Conservation (phyloP, 768 basidiomycete species). For the Daedalea quercina region DNA sequence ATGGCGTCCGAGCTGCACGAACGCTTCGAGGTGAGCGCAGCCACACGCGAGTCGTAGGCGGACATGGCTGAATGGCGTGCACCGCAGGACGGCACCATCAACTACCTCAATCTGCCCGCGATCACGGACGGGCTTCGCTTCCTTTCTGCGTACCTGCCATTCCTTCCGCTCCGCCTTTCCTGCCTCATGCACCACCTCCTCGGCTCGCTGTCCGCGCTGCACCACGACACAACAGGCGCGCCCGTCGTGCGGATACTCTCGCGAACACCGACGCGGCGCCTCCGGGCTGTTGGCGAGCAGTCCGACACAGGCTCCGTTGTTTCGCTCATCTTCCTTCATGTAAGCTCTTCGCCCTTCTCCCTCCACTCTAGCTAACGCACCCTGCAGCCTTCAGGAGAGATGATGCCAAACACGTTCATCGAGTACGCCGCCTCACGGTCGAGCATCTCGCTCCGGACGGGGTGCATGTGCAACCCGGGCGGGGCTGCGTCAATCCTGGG, state of each 20-base stretch:
- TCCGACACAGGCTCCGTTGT: constrained; percentile 60
- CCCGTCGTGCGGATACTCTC: constrained; percentile 71
- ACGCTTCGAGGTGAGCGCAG: constrained; percentile 60
- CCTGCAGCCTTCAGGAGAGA: constrained; percentile 53
- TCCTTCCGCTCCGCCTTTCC: constrained; percentile 70
- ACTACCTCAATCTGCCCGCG: constrained; percentile 72
- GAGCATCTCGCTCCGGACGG: constrained; percentile 72
- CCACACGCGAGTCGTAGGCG: background rate
- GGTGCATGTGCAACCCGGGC: constrained; percentile 87
- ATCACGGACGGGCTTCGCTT: constrained; percentile 74
- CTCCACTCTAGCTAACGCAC: constrained; percentile 1
- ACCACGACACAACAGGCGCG: constrained; percentile 51
- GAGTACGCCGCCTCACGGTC: constrained; percentile 59
- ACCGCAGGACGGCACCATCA: constrained; percentile 75
- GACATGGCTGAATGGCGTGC: background rate
- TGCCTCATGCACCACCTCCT: constrained; percentile 59
- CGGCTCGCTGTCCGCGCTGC: constrained; percentile 45
- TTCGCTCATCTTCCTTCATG: constrained; percentile 56
- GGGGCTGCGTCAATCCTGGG: constrained; percentile 69
- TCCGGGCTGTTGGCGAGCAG: constrained; percentile 56
- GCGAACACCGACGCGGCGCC: constrained; percentile 43
- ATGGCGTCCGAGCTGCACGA: constrained; percentile 54
- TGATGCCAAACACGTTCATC: constrained; percentile 68
- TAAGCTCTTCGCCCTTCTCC: constrained; percentile 27
- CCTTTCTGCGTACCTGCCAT: constrained; percentile 71